Percentiles rank a stretch among this genome's conserved stretches.
Conservation (phyloP, 2,329 filamentous ascomycete species). For the Arthrobotrys iridis region DNA sequence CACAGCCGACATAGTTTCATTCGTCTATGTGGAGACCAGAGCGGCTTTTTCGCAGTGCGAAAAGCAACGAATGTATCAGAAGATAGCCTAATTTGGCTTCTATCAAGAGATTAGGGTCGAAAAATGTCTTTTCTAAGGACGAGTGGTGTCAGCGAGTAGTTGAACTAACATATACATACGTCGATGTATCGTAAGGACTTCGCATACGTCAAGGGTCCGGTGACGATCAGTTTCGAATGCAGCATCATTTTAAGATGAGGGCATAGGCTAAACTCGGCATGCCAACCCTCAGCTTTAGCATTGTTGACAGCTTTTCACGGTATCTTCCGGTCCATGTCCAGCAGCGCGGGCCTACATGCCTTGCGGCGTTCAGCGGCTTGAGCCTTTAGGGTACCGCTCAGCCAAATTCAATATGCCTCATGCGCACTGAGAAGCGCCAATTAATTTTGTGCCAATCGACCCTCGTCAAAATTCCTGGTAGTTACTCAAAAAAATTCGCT, state of each 20-base stretch:
- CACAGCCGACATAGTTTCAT: constrained; percentile 35
- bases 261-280: constrained; percentile 47
- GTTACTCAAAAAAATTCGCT: constrained; percentile 44
- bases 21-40: constrained; percentile 43
- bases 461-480: constrained; percentile 43
- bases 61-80: constrained; percentile 40
- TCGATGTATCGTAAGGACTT: background rate
- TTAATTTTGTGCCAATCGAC: constrained; percentile 41
- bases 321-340: constrained; percentile 32
- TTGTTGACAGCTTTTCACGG: constrained; percentile 27
- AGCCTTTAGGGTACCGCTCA: constrained; percentile 23
- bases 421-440: constrained; percentile 43
- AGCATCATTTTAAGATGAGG: constrained; percentile 47
- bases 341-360: constrained; percentile 18
- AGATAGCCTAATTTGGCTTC: constrained; percentile 28
- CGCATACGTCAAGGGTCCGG: constrained; percentile 17
- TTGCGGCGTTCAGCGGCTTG: constrained; percentile 51
- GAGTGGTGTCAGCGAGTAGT: constrained; percentile 3
- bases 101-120: constrained; percentile 37
- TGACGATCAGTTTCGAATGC: constrained; percentile 47
- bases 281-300: constrained; percentile 10
- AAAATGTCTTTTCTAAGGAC: constrained; percentile 2
- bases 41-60: constrained; percentile 14
- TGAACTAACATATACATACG: background rate
- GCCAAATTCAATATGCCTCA: constrained; percentile 50